Evolutionary conservation across 768 basidiomycete species (phyloP), one percentile per base, ranked within the genome.

Genomic region (Cystobasidium ongulense): DNA sequence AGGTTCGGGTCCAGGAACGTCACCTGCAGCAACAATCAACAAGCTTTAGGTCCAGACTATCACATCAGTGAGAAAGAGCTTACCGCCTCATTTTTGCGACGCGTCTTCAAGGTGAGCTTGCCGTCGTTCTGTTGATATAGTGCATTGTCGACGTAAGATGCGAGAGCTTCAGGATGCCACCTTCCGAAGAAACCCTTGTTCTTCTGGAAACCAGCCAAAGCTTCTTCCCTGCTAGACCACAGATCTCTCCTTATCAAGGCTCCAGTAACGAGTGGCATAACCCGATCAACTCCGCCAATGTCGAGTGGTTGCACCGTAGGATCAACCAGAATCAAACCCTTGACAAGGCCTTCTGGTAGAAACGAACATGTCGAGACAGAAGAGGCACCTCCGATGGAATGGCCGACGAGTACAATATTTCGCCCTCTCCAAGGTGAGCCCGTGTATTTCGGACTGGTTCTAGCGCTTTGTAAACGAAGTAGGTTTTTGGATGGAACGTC

Each of bases 351-450:
- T 36, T 33, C 41, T 36, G 33, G 50, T 25, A 74, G 27, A 13
- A 74, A 64, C 27, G 64, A 74, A 29, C 61, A 73, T 5, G 67
- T 52, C 61, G 84, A 89, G 78, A 79, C 90, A 87, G 86, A 84
- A 1, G 87, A 86, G 77, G 87, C 88, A 0, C 89, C 92, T 23
- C 93, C 90, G 66, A 90, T 87, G 0, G 91, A 94, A 79, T 96
- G 93, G 0, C 91, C 92, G 2, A 91, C 82, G 3, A 83, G 86
- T 23, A 92, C 83, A 1, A 92, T 77, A 23, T 64, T 67, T 21
- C 75, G 71, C 29, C 53, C 54, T 13, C 76, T 72, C 63, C 74
- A 76, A 38, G 25, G 0, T 13, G 25, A 27, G 33, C 33, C 25
- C 29, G 57, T 35, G 29, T 13, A 35, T 13, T 59, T 59, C 21